Conservation (phyloP, 1,284 basidiomycete species). For the Apiotrichum sp. region DNA sequence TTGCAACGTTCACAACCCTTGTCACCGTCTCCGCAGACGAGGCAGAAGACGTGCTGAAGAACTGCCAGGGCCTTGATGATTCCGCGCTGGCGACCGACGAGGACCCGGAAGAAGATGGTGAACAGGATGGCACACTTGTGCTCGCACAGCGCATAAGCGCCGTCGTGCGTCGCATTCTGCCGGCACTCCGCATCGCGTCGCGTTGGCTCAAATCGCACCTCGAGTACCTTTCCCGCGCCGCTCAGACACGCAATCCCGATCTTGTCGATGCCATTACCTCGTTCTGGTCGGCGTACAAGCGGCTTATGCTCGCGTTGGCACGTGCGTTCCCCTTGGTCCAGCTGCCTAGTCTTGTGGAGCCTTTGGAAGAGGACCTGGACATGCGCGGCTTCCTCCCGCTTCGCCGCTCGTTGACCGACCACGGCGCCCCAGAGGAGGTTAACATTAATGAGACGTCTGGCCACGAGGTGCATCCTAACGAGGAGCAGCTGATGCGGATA, state of each 20-base stretch:
- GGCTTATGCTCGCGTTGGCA: conserved; percentile 61
- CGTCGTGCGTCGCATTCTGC: conserved; percentile 74
- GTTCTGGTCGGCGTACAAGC: conserved; percentile 71
- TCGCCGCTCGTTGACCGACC: conserved; percentile 50
- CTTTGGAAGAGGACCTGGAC: conserved; percentile 88
- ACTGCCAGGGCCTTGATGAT: conserved; percentile 1
- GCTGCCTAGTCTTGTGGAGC: conserved; percentile 58
- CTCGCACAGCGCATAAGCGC: conserved; percentile 78
- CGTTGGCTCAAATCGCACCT: conserved; percentile 83
- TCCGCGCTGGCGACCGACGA: conserved; percentile 28
- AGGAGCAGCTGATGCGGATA: conserved; percentile 90
- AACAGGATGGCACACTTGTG: conserved; percentile 44
- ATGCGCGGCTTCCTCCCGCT: conserved; percentile 83
- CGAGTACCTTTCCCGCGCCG: conserved; percentile 55
- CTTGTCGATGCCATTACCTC: conserved; percentile 31
- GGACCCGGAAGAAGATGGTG: conserved; percentile 44
- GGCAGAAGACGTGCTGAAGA: conserved; percentile 40
- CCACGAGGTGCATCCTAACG: conserved; percentile 67
- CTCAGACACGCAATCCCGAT: conserved; percentile 10
- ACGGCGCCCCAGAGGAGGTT: conserved; percentile 37
- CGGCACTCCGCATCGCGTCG: conserved; percentile 75
- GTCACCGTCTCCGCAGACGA: conserved; percentile 60
- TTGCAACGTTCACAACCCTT: conserved; percentile 62
- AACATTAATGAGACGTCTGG: not conserved
- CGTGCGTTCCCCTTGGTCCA: conserved; percentile 63